Evolutionary conservation across 192 early-diverging fungal genomes (phyloP), one percentile per base, ranked within the genome.

Genomic region (Geranomyces variabilis): DNA sequence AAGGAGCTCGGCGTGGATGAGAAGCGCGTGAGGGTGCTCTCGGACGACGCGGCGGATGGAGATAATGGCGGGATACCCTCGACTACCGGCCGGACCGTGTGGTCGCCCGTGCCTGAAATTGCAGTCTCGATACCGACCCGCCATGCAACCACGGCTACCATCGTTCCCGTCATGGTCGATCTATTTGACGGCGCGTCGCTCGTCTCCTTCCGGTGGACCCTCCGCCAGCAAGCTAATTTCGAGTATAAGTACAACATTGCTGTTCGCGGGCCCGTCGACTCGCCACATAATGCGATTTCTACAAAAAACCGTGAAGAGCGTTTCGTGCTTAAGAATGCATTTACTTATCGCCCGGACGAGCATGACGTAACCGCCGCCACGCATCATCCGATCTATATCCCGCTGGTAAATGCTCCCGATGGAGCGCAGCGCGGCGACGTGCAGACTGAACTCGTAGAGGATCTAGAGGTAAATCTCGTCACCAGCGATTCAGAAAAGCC

Each of bases 181-280:
- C 17, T 33, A 33, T 17, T 22, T 10, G 69, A 43, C 36, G 45
- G 28, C 45, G 59, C 69, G n/a, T 21, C 47, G 24, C 36, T 70
- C 0, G 33, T 47, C 13, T 21, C 19, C 26, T 47, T 70, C 28
- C 29, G 33, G 44, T 70, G 69, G 69, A 36, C 30, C 24, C 59
- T 70, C 31, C 30, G 58, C 29, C 69, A 70, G 28, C 69, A 70
- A 1, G 57, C 56, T 28, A 29, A n/a, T 1, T 70, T 56, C 24
- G n/a, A 19, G 12, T 70, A 44, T 57, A 64, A 45, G 21, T 41
- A 41, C 28, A 45, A 45, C 41, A 24, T 64, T 36, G 41, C 21
- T 22, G 19, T 46, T 30, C 21, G 34, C 63, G 63, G 63, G 13
- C 17, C 33, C 4, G 63, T 64, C 17, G 63, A 64, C 44, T 64